These are phyloP conservation scores for Isatis tinctoria DNA, from an alignment of 345 rosid species.

Conservation along the genomic window DNA sequence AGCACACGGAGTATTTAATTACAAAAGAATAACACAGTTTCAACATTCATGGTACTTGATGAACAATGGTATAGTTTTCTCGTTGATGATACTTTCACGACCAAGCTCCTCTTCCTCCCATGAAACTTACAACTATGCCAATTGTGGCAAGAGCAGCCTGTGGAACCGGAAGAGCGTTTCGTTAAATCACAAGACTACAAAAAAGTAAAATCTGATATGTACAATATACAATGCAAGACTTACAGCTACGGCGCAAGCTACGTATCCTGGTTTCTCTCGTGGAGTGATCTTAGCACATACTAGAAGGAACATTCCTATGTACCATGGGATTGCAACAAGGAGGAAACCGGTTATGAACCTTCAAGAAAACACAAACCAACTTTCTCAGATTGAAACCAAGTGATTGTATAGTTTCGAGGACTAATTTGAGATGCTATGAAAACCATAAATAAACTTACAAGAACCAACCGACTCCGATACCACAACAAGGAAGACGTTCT, in stretches of 20 bases:
- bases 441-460: conserved; percentile 44
- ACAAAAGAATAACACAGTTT: background rate
- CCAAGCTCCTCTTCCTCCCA: conserved; percentile 17
- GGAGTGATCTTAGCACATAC: conserved; percentile 52
- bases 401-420: background rate
- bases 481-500: conserved; percentile 72
- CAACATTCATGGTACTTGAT: background rate
- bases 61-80: background rate
- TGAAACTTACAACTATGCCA: conserved; percentile 13
- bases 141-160: conserved; percentile 27
- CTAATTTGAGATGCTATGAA: background rate
- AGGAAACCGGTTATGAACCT: conserved; percentile 86
- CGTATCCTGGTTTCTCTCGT: conserved; percentile 80
- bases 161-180: background rate
- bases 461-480: conserved; percentile 76
- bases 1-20: no score
- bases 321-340: conserved; percentile 79
- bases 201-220: background rate
- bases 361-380: background rate
- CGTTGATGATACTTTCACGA: background rate
- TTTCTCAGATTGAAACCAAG: background rate
- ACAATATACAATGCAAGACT: conserved; percentile 28
- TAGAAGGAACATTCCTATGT: conserved; percentile 55
- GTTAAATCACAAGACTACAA: background rate
- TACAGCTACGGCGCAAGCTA: conserved; percentile 73